A percentile compares a stretch with the other conserved stretches of the same genome.
Conservation (phyloP, 2,329 filamentous ascomycete genomes). For the Pyricularia sp. region DNA sequence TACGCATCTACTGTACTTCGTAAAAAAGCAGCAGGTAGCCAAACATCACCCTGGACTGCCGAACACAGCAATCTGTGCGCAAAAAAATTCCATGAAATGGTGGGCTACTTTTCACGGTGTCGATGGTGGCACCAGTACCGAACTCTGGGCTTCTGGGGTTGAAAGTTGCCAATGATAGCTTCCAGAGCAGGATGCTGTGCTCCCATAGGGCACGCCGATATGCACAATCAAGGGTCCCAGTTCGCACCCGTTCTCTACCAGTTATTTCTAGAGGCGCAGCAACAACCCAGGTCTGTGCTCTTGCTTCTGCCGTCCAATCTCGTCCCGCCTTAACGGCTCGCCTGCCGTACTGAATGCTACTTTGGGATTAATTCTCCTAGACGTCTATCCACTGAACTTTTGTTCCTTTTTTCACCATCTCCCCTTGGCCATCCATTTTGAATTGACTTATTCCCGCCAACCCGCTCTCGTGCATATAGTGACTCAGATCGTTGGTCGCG, state of each 20-base stretch:
- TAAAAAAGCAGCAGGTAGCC: not conserved
- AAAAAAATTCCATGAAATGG: not conserved
- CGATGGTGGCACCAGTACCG: not conserved
- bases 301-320: constrained; percentile 2
- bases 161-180: constrained; percentile 18
- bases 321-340: constrained; percentile 3
- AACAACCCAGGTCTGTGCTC: not conserved
- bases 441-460: not conserved
- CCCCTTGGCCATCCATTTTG: not conserved
- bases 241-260: not conserved
- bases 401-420: not conserved
- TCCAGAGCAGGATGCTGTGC: constrained; percentile 12
- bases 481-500: not conserved
- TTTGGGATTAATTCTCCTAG: not conserved
- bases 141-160: constrained; percentile 7
- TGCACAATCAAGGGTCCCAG: constrained; percentile 21
- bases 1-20: not conserved
- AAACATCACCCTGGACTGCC: not conserved
- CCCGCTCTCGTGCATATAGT: not conserved
- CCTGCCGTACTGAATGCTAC: not conserved
- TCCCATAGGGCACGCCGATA: constrained; percentile 23
- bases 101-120: not conserved
- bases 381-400: not conserved
- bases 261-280: not conserved
- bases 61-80: not conserved